A percentile compares a stretch with the other conserved stretches of the same genome.
Evolutionary conservation across 495 filamentous ascomycete genomes (phyloP).

Genomic region (Pseudomonodictys pantanalensis): DNA sequence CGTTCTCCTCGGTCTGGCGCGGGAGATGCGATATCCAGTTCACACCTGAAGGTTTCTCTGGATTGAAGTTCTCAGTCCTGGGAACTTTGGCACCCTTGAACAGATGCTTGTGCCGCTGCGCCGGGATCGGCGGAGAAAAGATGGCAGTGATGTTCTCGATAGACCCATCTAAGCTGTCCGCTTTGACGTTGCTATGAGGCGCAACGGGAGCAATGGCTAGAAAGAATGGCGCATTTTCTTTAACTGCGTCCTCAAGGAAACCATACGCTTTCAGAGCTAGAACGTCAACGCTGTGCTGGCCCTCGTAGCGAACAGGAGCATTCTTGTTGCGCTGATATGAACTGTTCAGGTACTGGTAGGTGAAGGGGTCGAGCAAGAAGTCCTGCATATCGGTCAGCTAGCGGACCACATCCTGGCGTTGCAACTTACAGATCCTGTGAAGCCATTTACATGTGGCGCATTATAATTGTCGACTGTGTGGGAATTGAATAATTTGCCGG

Average conservation of each 20-base stretch:
- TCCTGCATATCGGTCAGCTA: conserved; percentile 41
- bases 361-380: conserved; percentile 68
- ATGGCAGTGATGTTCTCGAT: conserved; percentile 20
- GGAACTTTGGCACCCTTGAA: conserved; percentile 50
- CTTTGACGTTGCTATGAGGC: conserved; percentile 58
- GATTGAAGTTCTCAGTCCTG: conserved; percentile 49
- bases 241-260: conserved; percentile 59
- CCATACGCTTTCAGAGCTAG: conserved; percentile 59
- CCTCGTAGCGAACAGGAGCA: conserved; percentile 32
- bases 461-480: conserved; percentile 37
- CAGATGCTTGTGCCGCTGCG: conserved; percentile 46
- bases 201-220: conserved; percentile 63
- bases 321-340: conserved; percentile 63
- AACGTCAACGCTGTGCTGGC: conserved; percentile 59
- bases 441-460: conserved; percentile 54
- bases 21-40: conserved; percentile 59
- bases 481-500: conserved; percentile 67
- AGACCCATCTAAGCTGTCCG: conserved; percentile 35
- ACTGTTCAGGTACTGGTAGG: conserved; percentile 67
- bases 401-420: neutral
- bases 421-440: conserved; percentile 45
- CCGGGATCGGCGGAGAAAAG: conserved; percentile 28
- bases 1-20: conserved; percentile 50
- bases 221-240: conserved; percentile 60
- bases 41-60: conserved; percentile 49